Evolutionary conservation across 1,284 basidiomycete species (phyloP).

Genomic region (Cystobasidium slooffiae): DNA sequence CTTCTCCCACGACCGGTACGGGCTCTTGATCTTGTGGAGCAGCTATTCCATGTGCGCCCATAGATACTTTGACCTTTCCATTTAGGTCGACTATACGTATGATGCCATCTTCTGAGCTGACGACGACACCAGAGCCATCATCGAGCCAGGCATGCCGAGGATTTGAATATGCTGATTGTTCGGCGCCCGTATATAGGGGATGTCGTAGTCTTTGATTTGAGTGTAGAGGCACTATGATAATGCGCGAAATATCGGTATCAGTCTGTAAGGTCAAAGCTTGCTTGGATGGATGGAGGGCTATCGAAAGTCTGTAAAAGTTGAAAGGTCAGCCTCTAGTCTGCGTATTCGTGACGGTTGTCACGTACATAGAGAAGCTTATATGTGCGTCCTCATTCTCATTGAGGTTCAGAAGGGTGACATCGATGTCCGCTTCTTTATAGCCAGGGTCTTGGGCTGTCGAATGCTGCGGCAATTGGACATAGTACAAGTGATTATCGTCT

Average conservation of each 20-base stretch:
- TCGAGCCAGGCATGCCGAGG: constrained; percentile 50
- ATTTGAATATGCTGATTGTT: constrained; percentile 49
- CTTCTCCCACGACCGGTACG: constrained; percentile 43
- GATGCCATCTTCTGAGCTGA: constrained; percentile 52
- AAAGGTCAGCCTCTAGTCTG: neutral
- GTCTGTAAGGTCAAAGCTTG: constrained; percentile 51
- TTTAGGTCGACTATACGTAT: constrained; percentile 49
- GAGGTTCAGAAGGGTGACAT: constrained; percentile 46
- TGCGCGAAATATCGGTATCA: constrained; percentile 47
- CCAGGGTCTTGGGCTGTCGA: neutral
- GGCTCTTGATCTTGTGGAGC: constrained; percentile 43
- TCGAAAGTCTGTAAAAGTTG: constrained; percentile 43
- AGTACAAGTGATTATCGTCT: constrained; percentile 52
- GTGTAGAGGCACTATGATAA: constrained; percentile 51
- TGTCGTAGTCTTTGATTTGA: constrained; percentile 45
- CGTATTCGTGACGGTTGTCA: neutral
- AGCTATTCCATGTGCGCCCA: constrained; percentile 50
- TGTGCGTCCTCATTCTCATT: constrained; percentile 52
- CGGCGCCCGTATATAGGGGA: constrained; percentile 51
- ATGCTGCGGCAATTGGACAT: constrained; percentile 44
- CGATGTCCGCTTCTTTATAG: neutral
- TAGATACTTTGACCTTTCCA: constrained; percentile 38
- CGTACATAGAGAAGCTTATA: constrained; percentile 51
- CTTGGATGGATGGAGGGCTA: constrained; percentile 50
- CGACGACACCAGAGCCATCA: constrained; percentile 46